Conservation (phyloP, 495 filamentous ascomycete genomes). For the Neurospora pannonica region DNA sequence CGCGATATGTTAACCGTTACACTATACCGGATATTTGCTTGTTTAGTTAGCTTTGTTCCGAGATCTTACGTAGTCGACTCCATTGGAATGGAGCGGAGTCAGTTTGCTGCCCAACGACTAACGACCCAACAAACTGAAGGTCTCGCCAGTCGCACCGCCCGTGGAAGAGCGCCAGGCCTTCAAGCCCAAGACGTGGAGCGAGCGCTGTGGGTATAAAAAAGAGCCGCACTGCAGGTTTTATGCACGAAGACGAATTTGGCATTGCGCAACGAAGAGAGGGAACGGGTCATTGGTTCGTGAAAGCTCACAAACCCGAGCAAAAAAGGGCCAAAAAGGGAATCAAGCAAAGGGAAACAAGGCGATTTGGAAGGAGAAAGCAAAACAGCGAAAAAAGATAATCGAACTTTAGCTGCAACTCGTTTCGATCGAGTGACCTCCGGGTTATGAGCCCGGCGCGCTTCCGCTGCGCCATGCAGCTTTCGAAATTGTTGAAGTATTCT, state of each 20-base stretch:
- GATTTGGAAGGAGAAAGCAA: not conserved
- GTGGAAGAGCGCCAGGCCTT: not conserved
- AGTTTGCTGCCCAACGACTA: not conserved
- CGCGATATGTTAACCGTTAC: conserved; percentile 19
- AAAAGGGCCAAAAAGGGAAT: not conserved
- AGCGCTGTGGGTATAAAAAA: too few relatives aligned
- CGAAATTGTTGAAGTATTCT: too few relatives aligned
- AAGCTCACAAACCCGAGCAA: not conserved
- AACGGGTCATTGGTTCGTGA: not conserved
- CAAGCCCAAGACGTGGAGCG: too few relatives aligned
- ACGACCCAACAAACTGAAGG: not conserved
- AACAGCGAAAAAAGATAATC: not conserved
- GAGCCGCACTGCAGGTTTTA: not conserved
- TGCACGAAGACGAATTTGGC: not conserved
- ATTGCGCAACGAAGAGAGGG: not conserved
- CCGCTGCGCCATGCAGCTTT: conserved; percentile 8
- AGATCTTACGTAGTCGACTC: not conserved
- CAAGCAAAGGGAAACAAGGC: too few relatives aligned
- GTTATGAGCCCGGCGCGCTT: conserved; percentile 9
- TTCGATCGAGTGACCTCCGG: conserved; percentile 10
- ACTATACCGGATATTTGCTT: not conserved
- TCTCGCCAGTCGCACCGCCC: too few relatives aligned
- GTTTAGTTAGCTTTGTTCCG: accelerated
- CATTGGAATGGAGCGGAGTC: not conserved
- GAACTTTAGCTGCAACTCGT: conserved; percentile 4